Conservation (phyloP, 305 asterid species). For the Ilex paraguariensis region DNA sequence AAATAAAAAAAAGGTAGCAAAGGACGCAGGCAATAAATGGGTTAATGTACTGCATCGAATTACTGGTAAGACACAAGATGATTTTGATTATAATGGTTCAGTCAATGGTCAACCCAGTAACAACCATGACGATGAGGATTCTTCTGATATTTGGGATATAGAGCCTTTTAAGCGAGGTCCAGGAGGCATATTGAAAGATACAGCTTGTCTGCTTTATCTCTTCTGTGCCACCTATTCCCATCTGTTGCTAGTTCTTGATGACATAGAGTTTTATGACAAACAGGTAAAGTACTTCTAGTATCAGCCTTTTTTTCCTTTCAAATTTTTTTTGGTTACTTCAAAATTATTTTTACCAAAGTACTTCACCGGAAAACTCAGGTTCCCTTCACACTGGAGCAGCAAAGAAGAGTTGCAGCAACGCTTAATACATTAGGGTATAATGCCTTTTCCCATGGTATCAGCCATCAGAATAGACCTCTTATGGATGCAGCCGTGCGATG, state of each 20-base stretch:
- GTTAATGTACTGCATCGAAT: slow-evolving; percentile 60
- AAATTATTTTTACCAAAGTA: slow-evolving; percentile 3
- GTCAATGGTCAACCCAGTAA: slow-evolving; percentile 25
- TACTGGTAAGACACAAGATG: slow-evolving; percentile 54
- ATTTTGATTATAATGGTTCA: slow-evolving; percentile 29
- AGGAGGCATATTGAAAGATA: slow-evolving; percentile 65
- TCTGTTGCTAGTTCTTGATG: slow-evolving; percentile 86
- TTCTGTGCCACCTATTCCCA: slow-evolving; percentile 90
- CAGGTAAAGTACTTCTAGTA: slow-evolving; percentile 43
- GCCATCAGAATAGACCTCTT: slow-evolving; percentile 43
- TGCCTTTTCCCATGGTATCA: slow-evolving; percentile 51
- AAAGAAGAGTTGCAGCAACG: slow-evolving; percentile 62
- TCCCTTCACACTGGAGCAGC: slow-evolving; percentile 86
- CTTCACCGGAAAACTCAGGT: slow-evolving; percentile 39
- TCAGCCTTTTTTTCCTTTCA: slow-evolving; percentile 7
- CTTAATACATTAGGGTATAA: slow-evolving; percentile 78
- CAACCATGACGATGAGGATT: slow-evolving; percentile 38
- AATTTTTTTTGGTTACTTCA: slow-evolving; percentile 8
- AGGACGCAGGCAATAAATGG: slow-evolving; percentile 78
- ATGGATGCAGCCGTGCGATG: slow-evolving; percentile 80
- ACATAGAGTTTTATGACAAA: slow-evolving; percentile 86
- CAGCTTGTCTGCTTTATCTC: slow-evolving; percentile 70
- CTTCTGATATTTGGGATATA: slow-evolving; percentile 66
- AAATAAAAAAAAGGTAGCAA: slow-evolving; percentile 44
- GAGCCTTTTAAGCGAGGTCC: slow-evolving; percentile 72